Evolutionary conservation across 2,329 filamentous ascomycete species (phyloP).

Genomic region (Colletotrichum spaethianum): DNA sequence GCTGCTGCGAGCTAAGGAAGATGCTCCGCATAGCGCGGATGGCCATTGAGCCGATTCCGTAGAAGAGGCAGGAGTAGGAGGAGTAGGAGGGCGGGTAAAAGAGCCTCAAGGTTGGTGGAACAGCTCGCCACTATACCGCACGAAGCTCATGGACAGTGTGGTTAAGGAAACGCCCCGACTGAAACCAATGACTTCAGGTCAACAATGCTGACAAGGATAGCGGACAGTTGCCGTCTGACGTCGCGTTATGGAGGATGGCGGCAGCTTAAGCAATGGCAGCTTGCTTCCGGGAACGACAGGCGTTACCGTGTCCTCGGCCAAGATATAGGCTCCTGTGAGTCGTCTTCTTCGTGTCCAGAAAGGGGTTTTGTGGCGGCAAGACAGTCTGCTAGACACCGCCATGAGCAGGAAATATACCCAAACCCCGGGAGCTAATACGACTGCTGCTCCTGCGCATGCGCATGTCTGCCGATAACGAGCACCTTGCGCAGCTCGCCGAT

Average conservation of each 20-base stretch:
- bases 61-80: constrained; percentile 46
- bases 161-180: constrained; percentile 56
- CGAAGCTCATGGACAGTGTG: constrained; percentile 58
- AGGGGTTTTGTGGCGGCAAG: too few species aligned
- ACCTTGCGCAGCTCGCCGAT: constrained; percentile 57
- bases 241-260: constrained; percentile 13
- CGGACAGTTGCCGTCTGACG: not conserved
- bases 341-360: too few species aligned
- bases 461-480: constrained; percentile 18
- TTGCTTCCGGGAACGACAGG: constrained; percentile 17
- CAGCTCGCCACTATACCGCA: constrained; percentile 53
- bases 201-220: not conserved
- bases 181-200: constrained; percentile 26
- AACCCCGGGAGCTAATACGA: constrained; percentile 18
- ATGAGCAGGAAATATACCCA: constrained; percentile 15
- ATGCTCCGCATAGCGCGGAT: constrained; percentile 54
- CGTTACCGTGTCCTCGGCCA: constrained; percentile 11
- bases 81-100: constrained; percentile 44
- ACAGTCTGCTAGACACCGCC: not conserved
- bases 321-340: constrained; percentile 18
- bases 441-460: constrained; percentile 26
- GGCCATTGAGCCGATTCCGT: constrained; percentile 52
- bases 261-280: constrained; percentile 24
- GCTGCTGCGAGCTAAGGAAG: constrained; percentile 52
- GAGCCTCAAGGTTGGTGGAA: constrained; percentile 54